Conservation (phyloP, 176 grass and related monocot genomes). For the Oryza meridionalis region DNA sequence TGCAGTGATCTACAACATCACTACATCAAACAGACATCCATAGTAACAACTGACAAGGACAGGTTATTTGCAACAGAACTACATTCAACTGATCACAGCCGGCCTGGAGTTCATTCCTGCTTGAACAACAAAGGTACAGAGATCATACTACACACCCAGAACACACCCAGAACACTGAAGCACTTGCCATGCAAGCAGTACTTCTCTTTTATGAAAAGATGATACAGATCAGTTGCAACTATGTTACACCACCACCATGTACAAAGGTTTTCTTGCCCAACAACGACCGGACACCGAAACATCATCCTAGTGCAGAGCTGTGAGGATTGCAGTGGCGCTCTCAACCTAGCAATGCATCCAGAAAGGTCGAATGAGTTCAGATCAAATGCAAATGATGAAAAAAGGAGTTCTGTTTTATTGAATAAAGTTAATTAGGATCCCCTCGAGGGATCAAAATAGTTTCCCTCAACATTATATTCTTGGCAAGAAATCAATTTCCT, state of each 20-base stretch:
- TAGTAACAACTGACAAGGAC: neutral
- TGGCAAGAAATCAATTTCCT: neutral
- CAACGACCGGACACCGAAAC: conserved; percentile 9
- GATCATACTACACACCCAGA: neutral
- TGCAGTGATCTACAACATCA: neutral
- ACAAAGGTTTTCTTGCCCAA: conserved; percentile 36
- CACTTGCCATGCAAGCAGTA: neutral
- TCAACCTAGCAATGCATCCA: conserved; percentile 59
- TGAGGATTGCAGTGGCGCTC: conserved; percentile 53
- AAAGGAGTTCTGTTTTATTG: neutral
- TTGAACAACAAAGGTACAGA: conserved; percentile 2
- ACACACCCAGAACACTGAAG: conserved; percentile 3
- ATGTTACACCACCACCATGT: conserved; percentile 60
- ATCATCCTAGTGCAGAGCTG: conserved; percentile 51
- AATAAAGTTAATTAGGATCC: too few relatives aligned
- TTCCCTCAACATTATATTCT: neutral
- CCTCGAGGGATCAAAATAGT: too few relatives aligned
- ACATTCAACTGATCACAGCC: neutral
- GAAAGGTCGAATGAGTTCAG: neutral
- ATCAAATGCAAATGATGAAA: neutral
- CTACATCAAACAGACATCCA: neutral
- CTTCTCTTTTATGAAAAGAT: conserved; percentile 23
- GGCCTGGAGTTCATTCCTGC: neutral
- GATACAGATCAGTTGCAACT: conserved; percentile 32
- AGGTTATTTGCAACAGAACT: neutral